These are phyloP conservation scores for Nothophytophthora sp. DNA, from an alignment of 352 stramenopile species.

Conservation along the genomic window DNA sequence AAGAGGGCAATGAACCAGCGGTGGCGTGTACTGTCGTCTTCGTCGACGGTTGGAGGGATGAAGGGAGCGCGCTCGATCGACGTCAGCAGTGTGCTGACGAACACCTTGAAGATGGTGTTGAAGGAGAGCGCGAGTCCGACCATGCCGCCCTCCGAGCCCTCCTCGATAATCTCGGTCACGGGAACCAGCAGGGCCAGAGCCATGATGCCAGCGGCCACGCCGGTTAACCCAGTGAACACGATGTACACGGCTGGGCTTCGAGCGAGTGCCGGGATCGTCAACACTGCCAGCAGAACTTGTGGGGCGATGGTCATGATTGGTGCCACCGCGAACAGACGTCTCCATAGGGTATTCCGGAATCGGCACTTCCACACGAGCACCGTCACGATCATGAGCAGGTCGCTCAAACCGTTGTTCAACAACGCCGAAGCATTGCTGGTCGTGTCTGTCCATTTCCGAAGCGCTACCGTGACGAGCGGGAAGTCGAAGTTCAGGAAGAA, in stretches of 20 bases:
- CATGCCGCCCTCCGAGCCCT: conserved; percentile 55
- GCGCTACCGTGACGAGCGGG: conserved; percentile 22
- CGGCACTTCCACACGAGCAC: conserved; percentile 34
- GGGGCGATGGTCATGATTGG: conserved; percentile 30
- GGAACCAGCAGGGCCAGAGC: conserved; percentile 40
- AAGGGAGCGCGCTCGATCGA: conserved; percentile 37
- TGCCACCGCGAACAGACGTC: conserved; percentile 30
- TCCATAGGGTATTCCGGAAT: conserved; percentile 42
- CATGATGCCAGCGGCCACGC: conserved; percentile 30
- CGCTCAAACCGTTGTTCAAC: conserved; percentile 28
- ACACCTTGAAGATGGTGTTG: conserved; percentile 51
- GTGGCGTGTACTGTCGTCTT: conserved; percentile 19
- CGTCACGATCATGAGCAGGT: conserved; percentile 39
- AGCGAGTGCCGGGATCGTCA: conserved; percentile 27
- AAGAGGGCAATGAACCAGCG: conserved; percentile 36
- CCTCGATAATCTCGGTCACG: conserved; percentile 62
- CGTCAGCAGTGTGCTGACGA: conserved; percentile 42
- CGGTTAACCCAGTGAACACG: conserved; percentile 23
- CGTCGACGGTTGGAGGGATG: conserved; percentile 22
- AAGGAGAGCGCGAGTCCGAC: conserved; percentile 56
- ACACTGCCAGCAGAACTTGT: conserved; percentile 21
- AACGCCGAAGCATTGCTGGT: conserved; percentile 20
- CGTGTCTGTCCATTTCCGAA: conserved; percentile 35
- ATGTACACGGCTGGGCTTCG: conserved; percentile 29
- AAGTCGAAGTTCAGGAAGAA: conserved; percentile 52